A percentile compares a stretch with the other conserved stretches of the same genome.
Evolutionary conservation across 2,329 filamentous ascomycete genomes (phyloP).

Genomic region (Fusarium sp.): DNA sequence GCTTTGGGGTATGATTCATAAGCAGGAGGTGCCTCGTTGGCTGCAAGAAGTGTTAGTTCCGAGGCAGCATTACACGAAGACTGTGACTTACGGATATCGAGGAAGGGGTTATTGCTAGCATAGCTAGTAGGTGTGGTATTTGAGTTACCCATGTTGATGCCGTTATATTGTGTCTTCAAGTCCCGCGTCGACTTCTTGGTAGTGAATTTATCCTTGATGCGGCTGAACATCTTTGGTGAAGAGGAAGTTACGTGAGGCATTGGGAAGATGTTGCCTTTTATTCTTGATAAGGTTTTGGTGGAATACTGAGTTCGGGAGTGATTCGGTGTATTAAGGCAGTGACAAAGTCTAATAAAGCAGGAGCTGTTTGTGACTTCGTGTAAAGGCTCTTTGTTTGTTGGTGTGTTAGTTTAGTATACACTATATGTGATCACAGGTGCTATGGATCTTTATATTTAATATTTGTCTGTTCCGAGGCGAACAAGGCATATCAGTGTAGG

Average conservation of each 20-base stretch:
- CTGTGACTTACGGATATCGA: constrained; percentile 10
- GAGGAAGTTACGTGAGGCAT: constrained; percentile 28
- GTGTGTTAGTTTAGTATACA: not conserved
- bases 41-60: constrained; percentile 19
- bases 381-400: constrained; percentile 1
- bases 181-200: constrained; percentile 34
- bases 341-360: not conserved
- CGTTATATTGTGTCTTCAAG: not conserved
- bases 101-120: constrained; percentile 9
- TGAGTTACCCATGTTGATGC: constrained; percentile 11
- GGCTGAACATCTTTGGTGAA: constrained; percentile 36
- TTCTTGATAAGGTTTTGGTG: not conserved
- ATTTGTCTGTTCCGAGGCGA: not conserved
- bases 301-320: not conserved
- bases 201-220: constrained; percentile 52
- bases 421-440: not conserved
- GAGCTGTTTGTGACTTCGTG: not conserved
- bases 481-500: not conserved
- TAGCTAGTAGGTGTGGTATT: not conserved
- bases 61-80: not conserved
- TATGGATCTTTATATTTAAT: not conserved
- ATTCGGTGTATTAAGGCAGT: not conserved
- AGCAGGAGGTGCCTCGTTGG: constrained; percentile 52
- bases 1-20: constrained; percentile 42
- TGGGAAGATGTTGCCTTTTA: not conserved